Conservation (phyloP, 345 rosid genomes). For the Eucalyptus paniculata region DNA sequence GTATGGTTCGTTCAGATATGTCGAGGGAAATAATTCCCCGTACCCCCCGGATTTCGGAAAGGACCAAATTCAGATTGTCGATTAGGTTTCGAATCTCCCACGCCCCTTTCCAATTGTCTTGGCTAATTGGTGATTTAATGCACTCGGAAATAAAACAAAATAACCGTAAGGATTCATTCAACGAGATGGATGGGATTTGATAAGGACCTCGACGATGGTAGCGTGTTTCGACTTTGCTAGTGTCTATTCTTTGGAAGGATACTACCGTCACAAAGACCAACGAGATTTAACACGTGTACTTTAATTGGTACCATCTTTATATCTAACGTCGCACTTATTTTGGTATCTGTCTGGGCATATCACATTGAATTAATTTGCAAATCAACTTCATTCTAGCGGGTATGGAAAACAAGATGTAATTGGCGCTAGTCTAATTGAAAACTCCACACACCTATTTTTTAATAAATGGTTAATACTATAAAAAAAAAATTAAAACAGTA, state of each 20-base stretch:
- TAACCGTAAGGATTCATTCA: background rate
- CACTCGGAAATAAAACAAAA: too few species aligned
- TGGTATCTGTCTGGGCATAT: background rate
- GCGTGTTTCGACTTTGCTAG: background rate
- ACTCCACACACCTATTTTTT: background rate
- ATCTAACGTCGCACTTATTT: background rate
- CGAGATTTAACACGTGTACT: background rate
- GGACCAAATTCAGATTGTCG: background rate
- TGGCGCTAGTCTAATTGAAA: accelerated
- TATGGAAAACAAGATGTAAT: background rate
- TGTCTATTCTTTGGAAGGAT: background rate
- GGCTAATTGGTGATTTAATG: background rate
- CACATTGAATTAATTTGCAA: background rate
- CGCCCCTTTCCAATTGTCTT: background rate
- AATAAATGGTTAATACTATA: accelerated
- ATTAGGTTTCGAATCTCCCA: background rate
- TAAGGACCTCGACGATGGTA: background rate
- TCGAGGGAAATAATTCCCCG: background rate
- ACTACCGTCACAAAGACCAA: too few species aligned
- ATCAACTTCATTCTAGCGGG: background rate
- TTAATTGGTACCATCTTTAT: background rate
- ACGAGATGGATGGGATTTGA: background rate
- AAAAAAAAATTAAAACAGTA: accelerated
- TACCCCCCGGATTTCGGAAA: background rate
- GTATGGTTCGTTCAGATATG: background rate